Percentiles rank a stretch among this genome's conserved stretches.
Conservation (phyloP, 345 rosid genomes). For the Eucalyptus marginata region DNA sequence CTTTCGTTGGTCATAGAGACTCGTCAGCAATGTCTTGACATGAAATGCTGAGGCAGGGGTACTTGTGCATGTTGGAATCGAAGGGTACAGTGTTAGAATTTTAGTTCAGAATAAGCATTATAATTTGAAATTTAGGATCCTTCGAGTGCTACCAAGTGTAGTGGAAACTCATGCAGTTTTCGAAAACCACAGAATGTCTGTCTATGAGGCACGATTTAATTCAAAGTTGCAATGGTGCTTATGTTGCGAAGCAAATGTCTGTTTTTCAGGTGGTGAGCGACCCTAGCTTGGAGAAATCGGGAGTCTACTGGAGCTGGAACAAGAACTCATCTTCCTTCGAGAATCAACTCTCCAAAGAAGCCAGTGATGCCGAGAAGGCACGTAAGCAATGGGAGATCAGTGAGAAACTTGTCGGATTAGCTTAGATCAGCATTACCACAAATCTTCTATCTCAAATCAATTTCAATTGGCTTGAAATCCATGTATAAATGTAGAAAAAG, state of each 20-base stretch:
- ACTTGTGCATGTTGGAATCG: not conserved
- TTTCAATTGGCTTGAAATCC: not conserved
- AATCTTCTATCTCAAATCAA: not conserved
- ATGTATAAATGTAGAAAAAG: not conserved
- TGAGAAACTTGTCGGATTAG: constrained; percentile 93
- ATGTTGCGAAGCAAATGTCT: not conserved
- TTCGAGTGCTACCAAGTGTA: not conserved
- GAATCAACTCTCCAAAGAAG: constrained; percentile 90
- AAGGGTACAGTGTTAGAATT: not conserved
- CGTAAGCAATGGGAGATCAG: constrained; percentile 89
- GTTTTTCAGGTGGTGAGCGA: constrained; percentile 60
- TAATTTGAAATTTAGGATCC: not conserved
- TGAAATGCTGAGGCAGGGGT: not conserved
- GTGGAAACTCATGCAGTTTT: not conserved
- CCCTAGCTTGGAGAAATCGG: constrained; percentile 84
- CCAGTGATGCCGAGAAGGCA: constrained; percentile 82
- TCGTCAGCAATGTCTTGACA: not conserved
- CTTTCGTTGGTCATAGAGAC: not conserved
- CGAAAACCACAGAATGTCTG: not conserved
- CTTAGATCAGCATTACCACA: constrained; percentile 7
- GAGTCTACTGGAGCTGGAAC: constrained; percentile 99
- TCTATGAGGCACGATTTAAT: not conserved
- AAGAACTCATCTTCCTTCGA: constrained; percentile 83
- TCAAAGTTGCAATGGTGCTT: not conserved
- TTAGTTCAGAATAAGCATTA: not conserved